Evolutionary conservation across 768 basidiomycete species (phyloP).

Genomic region (Boletus huronensis): DNA sequence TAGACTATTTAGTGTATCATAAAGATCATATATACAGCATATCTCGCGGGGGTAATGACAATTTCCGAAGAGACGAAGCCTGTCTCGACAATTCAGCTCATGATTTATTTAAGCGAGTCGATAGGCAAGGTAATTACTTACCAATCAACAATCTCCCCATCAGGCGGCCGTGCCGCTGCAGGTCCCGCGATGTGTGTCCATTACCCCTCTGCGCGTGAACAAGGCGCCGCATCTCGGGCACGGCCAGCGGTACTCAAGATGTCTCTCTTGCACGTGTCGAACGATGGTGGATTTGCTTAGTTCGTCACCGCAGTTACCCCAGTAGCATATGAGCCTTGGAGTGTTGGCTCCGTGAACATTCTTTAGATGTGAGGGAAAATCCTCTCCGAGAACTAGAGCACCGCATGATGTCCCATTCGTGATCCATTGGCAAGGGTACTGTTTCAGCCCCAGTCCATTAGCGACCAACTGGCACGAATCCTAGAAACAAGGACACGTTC

Average conservation of each 20-base stretch:
- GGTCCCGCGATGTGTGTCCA: constrained; percentile 14
- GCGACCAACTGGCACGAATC: constrained; percentile 10
- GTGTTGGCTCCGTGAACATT: constrained; percentile 1
- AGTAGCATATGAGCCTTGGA: constrained; percentile 9
- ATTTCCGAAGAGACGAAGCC: not conserved
- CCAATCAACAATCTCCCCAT: not conserved
- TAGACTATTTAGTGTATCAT: not conserved
- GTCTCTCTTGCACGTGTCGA: constrained; percentile 25
- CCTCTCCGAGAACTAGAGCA: constrained; percentile 8
- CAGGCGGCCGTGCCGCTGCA: constrained; percentile 3
- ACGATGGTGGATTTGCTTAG: constrained; percentile 12
- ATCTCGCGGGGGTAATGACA: not conserved
- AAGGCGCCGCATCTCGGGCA: constrained; percentile 14
- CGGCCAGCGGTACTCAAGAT: constrained; percentile 22
- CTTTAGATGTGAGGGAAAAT: constrained; percentile 18
- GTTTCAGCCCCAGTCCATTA: not conserved
- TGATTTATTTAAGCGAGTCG: not conserved
- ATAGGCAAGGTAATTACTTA: not conserved
- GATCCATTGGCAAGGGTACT: constrained; percentile 11
- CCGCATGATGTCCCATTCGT: constrained; percentile 11
- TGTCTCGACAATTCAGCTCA: constrained; percentile 1
- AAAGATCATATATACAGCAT: not conserved
- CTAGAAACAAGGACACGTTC: constrained; percentile 3
- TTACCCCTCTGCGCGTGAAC: constrained; percentile 21
- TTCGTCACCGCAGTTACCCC: constrained; percentile 16